Evolutionary conservation across 2,329 filamentous ascomycete genomes (phyloP), one percentile per base, ranked within the genome.

Genomic region (Colletotrichum lupini): DNA sequence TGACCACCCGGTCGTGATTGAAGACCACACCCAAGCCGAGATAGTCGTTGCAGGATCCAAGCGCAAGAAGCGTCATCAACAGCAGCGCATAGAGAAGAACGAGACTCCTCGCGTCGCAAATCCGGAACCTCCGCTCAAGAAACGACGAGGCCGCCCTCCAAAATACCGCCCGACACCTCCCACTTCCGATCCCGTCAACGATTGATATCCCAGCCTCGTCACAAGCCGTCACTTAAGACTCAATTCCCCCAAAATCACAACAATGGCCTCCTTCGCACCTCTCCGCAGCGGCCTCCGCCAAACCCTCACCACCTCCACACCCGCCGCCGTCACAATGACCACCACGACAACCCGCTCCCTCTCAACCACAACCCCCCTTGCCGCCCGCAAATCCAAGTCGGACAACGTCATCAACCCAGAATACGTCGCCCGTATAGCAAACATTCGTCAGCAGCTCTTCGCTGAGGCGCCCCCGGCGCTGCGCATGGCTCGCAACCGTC

Each of bases 401-500:
- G 19, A 28, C 22, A 74, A 78, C 37, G 9, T 49, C 53, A 79
- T 79, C 59, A 75, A 76, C 61, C 83, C 80, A 30, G 83, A 82
- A 61, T 83, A 83, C 72, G 84, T 82, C 77, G 76, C 77, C n/a
- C 84, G 85, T 75, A 83, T 88, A 77, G 76, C 80, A 62, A 85
- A 84, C 72, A 82, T 88, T 72, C 84, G 83, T 71, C 79, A 83
- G 64, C 86, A 87, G 75, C 86, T 87, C 81, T 87, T 87, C 77
- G 85, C 86, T 35, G 81, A 81, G n/a, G 85, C 87, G 1, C 89
- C 88, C 5, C 85, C 89, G 0, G 95, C 97, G 1, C 90, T 99
- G 76, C 93, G 95, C 78, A 95, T 98, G 89, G 95, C 91, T 53
- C 95, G 96, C 78, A 93, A 93, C 83, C 92, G 97, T 69, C 90